Base-by-base conservation (phyloP, 2,329 filamentous ascomycete genomes). In the Fusarium albidum region DNA sequence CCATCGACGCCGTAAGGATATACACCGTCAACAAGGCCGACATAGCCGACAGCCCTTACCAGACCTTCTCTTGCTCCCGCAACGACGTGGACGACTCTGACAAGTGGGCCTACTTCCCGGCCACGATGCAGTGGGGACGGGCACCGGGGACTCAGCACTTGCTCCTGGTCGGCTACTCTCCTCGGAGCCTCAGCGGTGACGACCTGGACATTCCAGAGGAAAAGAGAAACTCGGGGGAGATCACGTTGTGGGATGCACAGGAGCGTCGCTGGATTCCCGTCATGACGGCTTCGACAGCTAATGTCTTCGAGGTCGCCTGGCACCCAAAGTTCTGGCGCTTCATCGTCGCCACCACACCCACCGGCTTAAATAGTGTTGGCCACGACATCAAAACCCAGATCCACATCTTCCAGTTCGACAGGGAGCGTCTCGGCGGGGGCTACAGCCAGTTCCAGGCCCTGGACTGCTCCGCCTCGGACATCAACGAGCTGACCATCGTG, bases 251-350 rank as follows among this genome's bases (percentile, higher is more conserved):
- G 83, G 77, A 88, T 64, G 78, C 80, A 0, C 48, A 68, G 1
- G 73, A 71, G 3, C 73, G 75, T 9, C 67, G 73, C 9, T 73
- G 76, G 37, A 71, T 85, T 37, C 75, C 73, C 5, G 75, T 88
- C 4, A 71, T 76, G 15, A 79, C 80, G 4, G 80, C 77, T 2
- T 79, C 79, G 1, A 79, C 78, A 1, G 79, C 83, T 38, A 88
- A 88, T 50, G 82, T 87, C 2, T 88, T 88, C 37, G 85, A 88
- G 62, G 81, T 87, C 3, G 73, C 78, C 0, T 88, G 85, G 85
- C 85, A 88, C 63, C 85, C 85, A 0, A 75, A 66, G 0, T 73
- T 81, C 38, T 70, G 75, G 3, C 74, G 75, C 17, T 88, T 88
- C 59, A 72, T 84, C 6, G 83, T 78, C 5, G 85, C 84, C 3